phyloP scores from a whole-genome alignment of 768 basidiomycete species.

The Lanmaoa pseudosensibilis region DNA sequence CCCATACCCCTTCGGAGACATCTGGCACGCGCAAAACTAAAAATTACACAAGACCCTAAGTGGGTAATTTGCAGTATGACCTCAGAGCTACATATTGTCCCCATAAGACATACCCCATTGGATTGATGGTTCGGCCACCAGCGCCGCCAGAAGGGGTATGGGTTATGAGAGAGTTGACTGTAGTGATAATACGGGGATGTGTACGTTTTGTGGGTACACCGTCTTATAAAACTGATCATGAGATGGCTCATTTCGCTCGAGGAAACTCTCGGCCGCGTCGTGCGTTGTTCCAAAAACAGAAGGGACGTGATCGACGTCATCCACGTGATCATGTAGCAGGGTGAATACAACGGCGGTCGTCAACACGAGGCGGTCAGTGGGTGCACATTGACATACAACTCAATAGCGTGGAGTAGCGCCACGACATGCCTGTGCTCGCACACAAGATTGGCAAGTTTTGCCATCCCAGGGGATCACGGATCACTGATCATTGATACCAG shows the following conservation, averaged over 20 bases:
- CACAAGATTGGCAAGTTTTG: slow-evolving; percentile 48
- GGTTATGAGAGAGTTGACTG: no score
- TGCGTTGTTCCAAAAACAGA: slow-evolving; percentile 23
- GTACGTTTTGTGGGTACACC: slow-evolving; percentile 12
- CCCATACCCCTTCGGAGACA: no score
- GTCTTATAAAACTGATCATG: neutral
- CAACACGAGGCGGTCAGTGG: slow-evolving; percentile 10
- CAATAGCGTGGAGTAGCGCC: neutral
- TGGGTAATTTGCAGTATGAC: no score
- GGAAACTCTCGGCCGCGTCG: neutral
- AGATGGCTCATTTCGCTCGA: neutral
- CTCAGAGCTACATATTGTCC: no score
- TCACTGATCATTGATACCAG: slow-evolving; percentile 38
- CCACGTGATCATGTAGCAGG: slow-evolving; percentile 20
- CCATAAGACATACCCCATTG: no score
- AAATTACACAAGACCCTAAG: no score
- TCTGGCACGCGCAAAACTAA: no score
- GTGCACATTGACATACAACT: slow-evolving; percentile 6
- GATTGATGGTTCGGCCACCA: no score
- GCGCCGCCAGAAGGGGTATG: no score
- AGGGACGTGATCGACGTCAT: slow-evolving; percentile 15
- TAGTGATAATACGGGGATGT: neutral
- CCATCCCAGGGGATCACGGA: neutral
- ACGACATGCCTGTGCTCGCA: slow-evolving; percentile 33
- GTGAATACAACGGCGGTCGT: slow-evolving; percentile 12